These are phyloP conservation scores for Albophoma yamanashiensis DNA, from an alignment of 2,329 filamentous ascomycete genomes.

Conservation along the genomic window DNA sequence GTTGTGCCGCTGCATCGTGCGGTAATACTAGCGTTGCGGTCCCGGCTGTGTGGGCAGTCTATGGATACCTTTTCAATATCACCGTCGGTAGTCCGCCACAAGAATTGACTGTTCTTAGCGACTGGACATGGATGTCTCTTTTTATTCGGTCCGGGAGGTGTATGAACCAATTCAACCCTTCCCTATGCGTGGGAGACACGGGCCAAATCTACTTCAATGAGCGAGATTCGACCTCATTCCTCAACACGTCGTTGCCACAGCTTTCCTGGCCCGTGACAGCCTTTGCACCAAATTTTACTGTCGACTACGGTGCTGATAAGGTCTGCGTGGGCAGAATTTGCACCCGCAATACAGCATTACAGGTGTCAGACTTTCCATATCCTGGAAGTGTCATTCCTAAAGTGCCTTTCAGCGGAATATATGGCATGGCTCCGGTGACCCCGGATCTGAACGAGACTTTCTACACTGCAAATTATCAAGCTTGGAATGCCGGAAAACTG, in stretches of 20 bases:
- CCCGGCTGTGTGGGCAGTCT: conserved; percentile 1
- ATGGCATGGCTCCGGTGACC: neutral
- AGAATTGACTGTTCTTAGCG: neutral
- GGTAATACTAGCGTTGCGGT: neutral
- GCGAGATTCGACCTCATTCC: neutral
- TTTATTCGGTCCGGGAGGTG: conserved; percentile 1
- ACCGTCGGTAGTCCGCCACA: neutral
- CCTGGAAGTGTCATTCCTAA: neutral
- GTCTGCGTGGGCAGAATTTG: neutral
- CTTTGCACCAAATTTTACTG: conserved; percentile 1
- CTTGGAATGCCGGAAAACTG: neutral
- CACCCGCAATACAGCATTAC: neutral
- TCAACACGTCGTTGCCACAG: neutral
- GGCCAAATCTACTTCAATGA: conserved; percentile 1
- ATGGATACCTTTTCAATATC: conserved; percentile 2
- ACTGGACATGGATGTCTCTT: conserved; percentile 3
- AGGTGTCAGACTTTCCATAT: neutral
- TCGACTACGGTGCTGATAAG: neutral
- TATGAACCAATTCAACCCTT: neutral
- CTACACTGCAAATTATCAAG: neutral
- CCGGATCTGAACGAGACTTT: neutral
- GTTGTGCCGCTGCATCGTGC: neutral
- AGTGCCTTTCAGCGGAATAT: neutral
- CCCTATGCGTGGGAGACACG: neutral
- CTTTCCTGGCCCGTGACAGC: neutral